Percentiles rank a stretch among this genome's conserved stretches.
Conservation (phyloP, 139 green algal genomes). For the Picochlorum sp. region DNA sequence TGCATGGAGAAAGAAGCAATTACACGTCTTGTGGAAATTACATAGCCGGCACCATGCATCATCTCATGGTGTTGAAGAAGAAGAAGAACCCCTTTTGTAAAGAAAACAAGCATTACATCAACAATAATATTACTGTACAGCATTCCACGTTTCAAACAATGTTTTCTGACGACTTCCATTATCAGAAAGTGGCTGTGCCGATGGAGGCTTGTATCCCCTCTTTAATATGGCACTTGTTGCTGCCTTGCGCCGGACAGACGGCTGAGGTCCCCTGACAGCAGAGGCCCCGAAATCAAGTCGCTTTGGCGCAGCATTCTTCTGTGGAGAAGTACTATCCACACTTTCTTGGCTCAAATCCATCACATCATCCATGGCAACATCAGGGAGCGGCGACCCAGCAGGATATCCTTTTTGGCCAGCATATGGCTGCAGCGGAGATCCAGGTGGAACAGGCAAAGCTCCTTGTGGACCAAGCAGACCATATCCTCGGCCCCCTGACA, state of each 20-base stretch:
- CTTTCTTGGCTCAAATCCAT: conserved; percentile 13
- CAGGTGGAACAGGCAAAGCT: neutral
- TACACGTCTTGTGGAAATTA: conserved; percentile 38
- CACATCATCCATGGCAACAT: neutral
- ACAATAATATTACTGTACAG: neutral
- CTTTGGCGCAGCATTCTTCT: neutral
- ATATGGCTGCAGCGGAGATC: conserved; percentile 18
- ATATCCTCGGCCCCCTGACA: neutral
- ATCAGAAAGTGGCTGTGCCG: neutral
- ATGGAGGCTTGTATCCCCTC: conserved; percentile 12
- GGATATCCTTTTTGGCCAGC: neutral
- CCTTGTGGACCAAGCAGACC: conserved; percentile 10
- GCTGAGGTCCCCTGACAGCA: conserved; percentile 1
- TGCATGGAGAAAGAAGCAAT: conserved; percentile 34
- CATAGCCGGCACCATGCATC: too few species aligned
- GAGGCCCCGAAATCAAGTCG: neutral
- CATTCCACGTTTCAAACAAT: conserved; percentile 13
- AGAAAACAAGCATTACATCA: conserved; percentile 4
- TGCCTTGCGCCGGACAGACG: conserved; percentile 13
- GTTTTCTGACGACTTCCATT: neutral
- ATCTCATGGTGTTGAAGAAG: too few species aligned
- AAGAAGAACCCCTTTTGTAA: neutral
- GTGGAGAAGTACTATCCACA: neutral
- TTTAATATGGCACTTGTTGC: conserved; percentile 18
- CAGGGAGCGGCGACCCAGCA: neutral